A percentile compares a stretch with the other conserved stretches of the same genome.
These are phyloP conservation scores for Orbilia ellipsospora DNA, from an alignment of 2,329 filamentous ascomycete species.

Conservation along the genomic window DNA sequence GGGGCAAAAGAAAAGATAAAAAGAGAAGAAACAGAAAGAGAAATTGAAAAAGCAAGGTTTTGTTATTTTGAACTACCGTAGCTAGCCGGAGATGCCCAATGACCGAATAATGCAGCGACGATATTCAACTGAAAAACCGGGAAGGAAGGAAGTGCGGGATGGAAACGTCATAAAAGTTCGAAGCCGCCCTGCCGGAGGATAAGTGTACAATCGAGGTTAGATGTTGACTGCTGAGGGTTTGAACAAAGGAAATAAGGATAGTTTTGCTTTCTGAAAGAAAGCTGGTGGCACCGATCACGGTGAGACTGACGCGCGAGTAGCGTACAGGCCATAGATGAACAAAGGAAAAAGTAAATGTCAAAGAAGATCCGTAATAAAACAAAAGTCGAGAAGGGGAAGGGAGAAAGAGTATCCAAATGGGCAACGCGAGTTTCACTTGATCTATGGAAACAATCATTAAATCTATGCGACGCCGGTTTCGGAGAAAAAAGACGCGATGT, in stretches of 20 bases:
- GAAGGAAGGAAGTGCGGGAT: slow-evolving; percentile 3
- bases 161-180: slow-evolving; percentile 16
- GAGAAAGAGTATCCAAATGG: slow-evolving; percentile 18
- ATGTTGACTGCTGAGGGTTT: slow-evolving; percentile 3
- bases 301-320: slow-evolving; percentile 27
- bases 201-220: slow-evolving; percentile 44
- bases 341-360: slow-evolving; percentile 31
- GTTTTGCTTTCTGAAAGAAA: slow-evolving; percentile 13
- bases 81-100: slow-evolving; percentile 40
- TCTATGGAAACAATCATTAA: slow-evolving; percentile 56
- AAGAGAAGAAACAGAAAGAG: slow-evolving; percentile 24
- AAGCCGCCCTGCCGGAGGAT: slow-evolving; percentile 17
- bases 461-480: slow-evolving; percentile 54
- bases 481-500: slow-evolving; percentile 54
- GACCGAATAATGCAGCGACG: slow-evolving; percentile 36
- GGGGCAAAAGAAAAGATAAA: slow-evolving; percentile 7
- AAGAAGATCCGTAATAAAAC: slow-evolving; percentile 52
- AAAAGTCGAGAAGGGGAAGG: slow-evolving; percentile 17
- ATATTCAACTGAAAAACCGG: slow-evolving; percentile 27
- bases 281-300: slow-evolving; percentile 21
- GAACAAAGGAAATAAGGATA: slow-evolving; percentile 50
- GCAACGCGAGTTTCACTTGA: slow-evolving; percentile 53
- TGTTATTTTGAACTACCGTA: slow-evolving; percentile 39
- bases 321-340: slow-evolving; percentile 18
- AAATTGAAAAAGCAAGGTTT: slow-evolving; percentile 30